Conservation (phyloP, 768 basidiomycete species). For the Trametes maxima region DNA sequence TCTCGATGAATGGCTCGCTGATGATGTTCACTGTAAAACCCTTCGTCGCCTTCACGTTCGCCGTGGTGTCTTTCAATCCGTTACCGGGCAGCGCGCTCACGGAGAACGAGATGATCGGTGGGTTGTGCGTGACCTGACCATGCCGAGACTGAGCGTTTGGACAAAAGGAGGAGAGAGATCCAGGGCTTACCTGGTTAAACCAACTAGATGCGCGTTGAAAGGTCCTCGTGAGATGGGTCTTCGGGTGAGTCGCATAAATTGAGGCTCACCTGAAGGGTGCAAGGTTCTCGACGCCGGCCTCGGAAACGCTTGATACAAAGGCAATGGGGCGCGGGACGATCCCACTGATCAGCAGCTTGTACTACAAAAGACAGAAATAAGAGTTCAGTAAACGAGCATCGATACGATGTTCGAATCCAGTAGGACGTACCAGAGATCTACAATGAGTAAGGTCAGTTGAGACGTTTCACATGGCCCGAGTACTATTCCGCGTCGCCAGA, state of each 20-base stretch:
- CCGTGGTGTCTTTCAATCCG: conserved; percentile 45
- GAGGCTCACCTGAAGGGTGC: conserved; percentile 43
- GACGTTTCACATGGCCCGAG: background rate
- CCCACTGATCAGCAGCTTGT: conserved; percentile 41
- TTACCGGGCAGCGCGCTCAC: conserved; percentile 26
- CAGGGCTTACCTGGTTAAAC: conserved; percentile 25
- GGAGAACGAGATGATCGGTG: conserved; percentile 47
- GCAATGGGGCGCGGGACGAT: conserved; percentile 48
- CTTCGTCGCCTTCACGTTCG: conserved; percentile 49
- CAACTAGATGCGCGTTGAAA: conserved; percentile 14
- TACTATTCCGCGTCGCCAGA: background rate
- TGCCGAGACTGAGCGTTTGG: background rate
- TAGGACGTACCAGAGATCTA: conserved; percentile 15
- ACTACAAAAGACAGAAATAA: conserved; percentile 19
- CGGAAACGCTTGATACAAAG: conserved; percentile 42
- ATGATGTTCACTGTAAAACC: conserved; percentile 61
- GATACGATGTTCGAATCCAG: background rate
- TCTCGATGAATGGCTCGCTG: conserved; percentile 48
- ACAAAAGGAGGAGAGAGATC: background rate
- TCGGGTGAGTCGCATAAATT: too few species aligned
- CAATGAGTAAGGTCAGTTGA: background rate
- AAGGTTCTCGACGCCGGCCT: conserved; percentile 40
- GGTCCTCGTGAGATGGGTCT: background rate
- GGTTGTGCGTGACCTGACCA: conserved; percentile 37
- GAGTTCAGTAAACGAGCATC: background rate